Evolutionary conservation across 1,284 basidiomycete species (phyloP).

Genomic region (Rugiboletus extremiorientalis): DNA sequence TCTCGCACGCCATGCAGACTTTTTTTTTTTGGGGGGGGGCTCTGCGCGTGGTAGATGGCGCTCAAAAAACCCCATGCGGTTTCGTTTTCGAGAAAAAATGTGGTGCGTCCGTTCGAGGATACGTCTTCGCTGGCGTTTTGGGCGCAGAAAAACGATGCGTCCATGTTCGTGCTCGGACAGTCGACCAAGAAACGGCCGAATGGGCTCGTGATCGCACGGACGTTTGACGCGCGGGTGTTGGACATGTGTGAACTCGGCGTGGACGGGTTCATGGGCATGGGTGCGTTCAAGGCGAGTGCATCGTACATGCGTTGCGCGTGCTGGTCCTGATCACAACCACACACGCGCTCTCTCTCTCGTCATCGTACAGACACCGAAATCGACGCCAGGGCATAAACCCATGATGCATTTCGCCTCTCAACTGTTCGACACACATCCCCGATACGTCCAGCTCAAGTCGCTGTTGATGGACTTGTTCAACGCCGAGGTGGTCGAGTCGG

Average conservation of each 20-base stretch:
- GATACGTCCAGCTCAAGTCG: conserved; percentile 91
- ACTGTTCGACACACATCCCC: conserved; percentile 89
- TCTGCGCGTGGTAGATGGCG: no score
- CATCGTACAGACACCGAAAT: conserved; percentile 85
- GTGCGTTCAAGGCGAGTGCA: conserved; percentile 75
- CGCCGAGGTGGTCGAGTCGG: conserved; percentile 80
- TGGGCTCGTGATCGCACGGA: conserved; percentile 83
- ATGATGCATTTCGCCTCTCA: conserved; percentile 96
- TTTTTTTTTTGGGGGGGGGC: no score
- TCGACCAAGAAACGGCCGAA: conserved; percentile 95
- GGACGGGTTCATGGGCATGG: conserved; percentile 77
- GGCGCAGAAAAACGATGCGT: conserved; percentile 92
- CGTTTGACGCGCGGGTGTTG: conserved; percentile 85
- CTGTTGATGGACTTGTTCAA: conserved; percentile 91
- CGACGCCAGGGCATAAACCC: conserved; percentile 88
- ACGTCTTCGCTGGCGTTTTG: conserved; percentile 89
- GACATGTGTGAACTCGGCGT: conserved; percentile 97
- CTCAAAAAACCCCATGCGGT: conserved; percentile 89
- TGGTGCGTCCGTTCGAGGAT: conserved; percentile 90
- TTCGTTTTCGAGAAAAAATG: conserved; percentile 95
- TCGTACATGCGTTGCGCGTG: no score
- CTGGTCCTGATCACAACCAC: conserved; percentile 1
- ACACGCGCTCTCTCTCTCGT: background rate
- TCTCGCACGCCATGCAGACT: no score
- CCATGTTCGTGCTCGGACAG: conserved; percentile 88